A percentile compares a stretch with the other conserved stretches of the same genome.
These are phyloP conservation scores for Acrasis kona DNA, from an alignment of 78 protist genomes.

Conservation along the genomic window DNA sequence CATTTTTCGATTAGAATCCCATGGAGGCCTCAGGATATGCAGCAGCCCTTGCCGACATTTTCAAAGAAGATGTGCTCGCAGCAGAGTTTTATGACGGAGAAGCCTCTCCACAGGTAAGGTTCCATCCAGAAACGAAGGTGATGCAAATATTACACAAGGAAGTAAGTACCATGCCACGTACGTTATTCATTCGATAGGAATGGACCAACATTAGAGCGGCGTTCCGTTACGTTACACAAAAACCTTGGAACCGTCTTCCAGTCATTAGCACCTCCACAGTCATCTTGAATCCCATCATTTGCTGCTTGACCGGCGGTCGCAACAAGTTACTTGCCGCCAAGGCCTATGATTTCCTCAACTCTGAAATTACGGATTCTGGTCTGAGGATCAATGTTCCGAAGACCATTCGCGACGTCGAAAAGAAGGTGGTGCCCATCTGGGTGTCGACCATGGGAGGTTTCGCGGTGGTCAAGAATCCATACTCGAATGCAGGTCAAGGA, in stretches of 20 bases:
- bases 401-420: conserved; percentile 27
- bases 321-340: conserved; percentile 48
- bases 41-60: conserved; percentile 14
- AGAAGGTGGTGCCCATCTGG: conserved; percentile 6
- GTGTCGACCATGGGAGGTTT: conserved; percentile 24
- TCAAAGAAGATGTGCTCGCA: conserved; percentile 18
- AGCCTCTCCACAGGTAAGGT: background rate
- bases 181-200: too few relatives aligned
- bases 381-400: conserved; percentile 25
- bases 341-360: conserved; percentile 33
- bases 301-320: conserved; percentile 54
- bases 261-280: conserved; percentile 17
- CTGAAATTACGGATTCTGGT: conserved; percentile 4
- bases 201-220: conserved; percentile 28
- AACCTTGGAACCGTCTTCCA: conserved; percentile 54
- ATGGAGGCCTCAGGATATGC: conserved; percentile 44
- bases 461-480: conserved; percentile 50
- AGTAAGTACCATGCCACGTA: too few relatives aligned
- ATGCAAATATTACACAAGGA: background rate
- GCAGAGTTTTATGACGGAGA: conserved; percentile 17
- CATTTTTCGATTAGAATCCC: background rate
- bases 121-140: background rate
- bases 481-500: conserved; percentile 46
- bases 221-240: conserved; percentile 52
- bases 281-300: conserved; percentile 31